A percentile compares a stretch with the other conserved stretches of the same genome.
These are phyloP conservation scores for Hymenoscyphus occultus DNA, from an alignment of 2,329 filamentous ascomycete genomes.

Conservation along the genomic window DNA sequence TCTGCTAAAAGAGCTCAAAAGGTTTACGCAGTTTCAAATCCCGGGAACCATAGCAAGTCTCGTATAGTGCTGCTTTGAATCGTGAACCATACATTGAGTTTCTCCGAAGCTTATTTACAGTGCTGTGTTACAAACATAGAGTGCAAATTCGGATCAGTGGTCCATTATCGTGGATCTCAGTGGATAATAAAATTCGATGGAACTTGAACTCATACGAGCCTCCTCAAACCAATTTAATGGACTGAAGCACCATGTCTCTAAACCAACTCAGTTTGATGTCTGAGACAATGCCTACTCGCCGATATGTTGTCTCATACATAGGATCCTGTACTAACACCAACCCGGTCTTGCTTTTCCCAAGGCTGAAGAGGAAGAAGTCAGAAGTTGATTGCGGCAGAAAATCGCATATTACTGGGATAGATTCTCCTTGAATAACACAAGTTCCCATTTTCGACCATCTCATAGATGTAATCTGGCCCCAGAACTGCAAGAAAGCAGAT, in stretches of 20 bases:
- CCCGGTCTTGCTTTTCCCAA: conserved; percentile 5
- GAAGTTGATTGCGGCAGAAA: conserved; percentile 10
- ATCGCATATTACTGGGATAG: conserved; percentile 10
- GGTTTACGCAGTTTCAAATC: too few species aligned
- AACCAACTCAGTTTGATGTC: neutral
- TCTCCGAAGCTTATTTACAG: too few species aligned
- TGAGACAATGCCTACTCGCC: conserved; percentile 1
- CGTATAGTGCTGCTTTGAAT: too few species aligned
- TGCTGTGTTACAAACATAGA: too few species aligned
- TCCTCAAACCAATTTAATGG: neutral
- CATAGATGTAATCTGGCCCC: conserved; percentile 5
- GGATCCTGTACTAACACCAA: conserved; percentile 2
- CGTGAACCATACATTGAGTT: too few species aligned
- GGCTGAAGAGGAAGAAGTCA: conserved; percentile 6
- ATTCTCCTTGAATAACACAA: conserved; percentile 1
- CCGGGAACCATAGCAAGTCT: too few species aligned
- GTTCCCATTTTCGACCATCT: conserved; percentile 9
- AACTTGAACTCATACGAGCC: too few species aligned
- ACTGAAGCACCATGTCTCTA: neutral
- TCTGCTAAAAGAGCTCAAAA: too few species aligned
- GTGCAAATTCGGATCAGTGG: too few species aligned
- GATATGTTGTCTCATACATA: neutral
- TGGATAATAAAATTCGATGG: too few species aligned
- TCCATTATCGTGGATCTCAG: too few species aligned
- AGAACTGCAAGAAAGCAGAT: conserved; percentile 10